Percentiles rank a stretch among this genome's conserved stretches.
Conservation (phyloP, 179 eudicot species). For the Heliamphora pulchella region DNA sequence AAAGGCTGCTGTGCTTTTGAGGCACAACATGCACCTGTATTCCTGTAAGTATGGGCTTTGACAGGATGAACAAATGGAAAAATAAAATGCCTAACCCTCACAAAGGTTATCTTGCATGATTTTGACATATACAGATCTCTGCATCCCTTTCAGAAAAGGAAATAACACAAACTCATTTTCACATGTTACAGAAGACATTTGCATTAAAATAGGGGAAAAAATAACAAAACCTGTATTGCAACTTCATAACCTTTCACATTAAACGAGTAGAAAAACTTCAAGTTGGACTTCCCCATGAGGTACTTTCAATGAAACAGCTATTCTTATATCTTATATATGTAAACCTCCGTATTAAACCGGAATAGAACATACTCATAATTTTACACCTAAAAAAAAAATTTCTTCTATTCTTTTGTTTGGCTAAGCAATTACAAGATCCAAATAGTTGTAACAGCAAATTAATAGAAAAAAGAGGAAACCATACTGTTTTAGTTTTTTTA, state of each 20-base stretch:
- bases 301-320: background rate
- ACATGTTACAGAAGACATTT: background rate
- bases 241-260: background rate
- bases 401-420: background rate
- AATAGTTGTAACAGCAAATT: background rate
- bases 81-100: too few species aligned
- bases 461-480: constrained; percentile 12
- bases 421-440: background rate
- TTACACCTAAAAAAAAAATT: background rate
- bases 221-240: background rate
- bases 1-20: too few species aligned
- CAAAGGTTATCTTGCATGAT: too few species aligned
- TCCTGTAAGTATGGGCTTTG: too few species aligned
- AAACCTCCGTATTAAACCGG: background rate
- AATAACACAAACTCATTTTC: background rate
- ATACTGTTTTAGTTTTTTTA: constrained; percentile 73
- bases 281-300: constrained; percentile 1
- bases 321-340: background rate
- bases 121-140: too few species aligned
- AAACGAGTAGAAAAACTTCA: background rate
- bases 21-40: too few species aligned
- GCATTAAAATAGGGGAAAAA: background rate
- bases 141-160: background rate
- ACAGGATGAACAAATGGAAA: too few species aligned
- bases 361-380: background rate